Evolutionary conservation across 2,329 filamentous ascomycete species (phyloP), one percentile per base, ranked within the genome.

Genomic region (Cordyceps cateniannulata): DNA sequence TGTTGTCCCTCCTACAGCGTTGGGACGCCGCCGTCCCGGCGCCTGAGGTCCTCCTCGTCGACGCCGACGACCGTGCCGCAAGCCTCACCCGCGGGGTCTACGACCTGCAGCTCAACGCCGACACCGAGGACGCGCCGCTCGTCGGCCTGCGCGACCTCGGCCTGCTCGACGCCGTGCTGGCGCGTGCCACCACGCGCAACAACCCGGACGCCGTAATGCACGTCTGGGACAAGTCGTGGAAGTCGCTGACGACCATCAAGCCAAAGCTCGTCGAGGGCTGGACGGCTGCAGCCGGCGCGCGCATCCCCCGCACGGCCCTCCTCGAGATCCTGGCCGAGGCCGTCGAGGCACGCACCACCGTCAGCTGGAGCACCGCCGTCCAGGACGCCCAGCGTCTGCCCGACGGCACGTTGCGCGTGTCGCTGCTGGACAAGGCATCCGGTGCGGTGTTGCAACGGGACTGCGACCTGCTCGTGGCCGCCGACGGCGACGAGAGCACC

Each of bases 391-490:
- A 51, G 24, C 42, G 56, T 4, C 56, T 56, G 1, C 40, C 50
- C 16, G 51, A 60, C 45, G 61, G 61, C 32, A 47, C 32, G 8
- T 20, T 62, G 14, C 50, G 50, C 22, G 61, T 62, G 9, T 55
- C 55, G 12, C 51, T 62, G 10, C 24, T 29, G 10, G 47, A 51
- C 32, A 25, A 51, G 52, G 24, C 18, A 10, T 29, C 20, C 38
- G 38, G 38, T 16, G 38, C 38, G 25, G 27, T 25, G 8, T 50
- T 50, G 22, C 32, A 50, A 9, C 44, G 35, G 32, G 55, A 56
- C 27, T 74, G 73, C 61, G 75, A 77, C 63, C 50, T 79, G 16
- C 66, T 79, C 3, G 66, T 79, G 44, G 75, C 71, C 7, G 75
- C 76, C 1, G 76, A 78, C 65, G 76, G 77, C 1, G 68, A 72